Percentiles rank a stretch among this genome's conserved stretches.
Evolutionary conservation across 2,329 filamentous ascomycete genomes (phyloP).

Genomic region (Erysiphe pulchra): DNA sequence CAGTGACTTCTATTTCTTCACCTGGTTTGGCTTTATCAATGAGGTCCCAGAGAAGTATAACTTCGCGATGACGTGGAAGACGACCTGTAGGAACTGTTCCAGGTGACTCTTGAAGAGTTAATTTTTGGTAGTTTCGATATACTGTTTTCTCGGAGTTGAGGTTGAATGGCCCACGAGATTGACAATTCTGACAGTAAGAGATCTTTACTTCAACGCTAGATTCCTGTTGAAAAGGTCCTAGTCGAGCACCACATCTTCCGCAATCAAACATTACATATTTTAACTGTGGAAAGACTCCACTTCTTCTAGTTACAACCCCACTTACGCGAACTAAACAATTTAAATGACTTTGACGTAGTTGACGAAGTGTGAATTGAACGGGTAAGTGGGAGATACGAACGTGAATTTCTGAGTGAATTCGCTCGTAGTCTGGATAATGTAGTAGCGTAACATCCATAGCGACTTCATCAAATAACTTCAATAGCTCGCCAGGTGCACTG

Average conservation of each 20-base stretch:
- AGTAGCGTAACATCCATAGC: constrained; percentile 90
- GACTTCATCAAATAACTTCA: constrained; percentile 89
- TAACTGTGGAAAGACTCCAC: constrained; percentile 86
- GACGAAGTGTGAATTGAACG: constrained; percentile 80
- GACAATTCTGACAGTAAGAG: constrained; percentile 87
- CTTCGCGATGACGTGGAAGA: constrained; percentile 75
- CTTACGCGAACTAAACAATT: constrained; percentile 89
- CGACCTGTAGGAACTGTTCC: constrained; percentile 91
- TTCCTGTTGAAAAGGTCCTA: constrained; percentile 94
- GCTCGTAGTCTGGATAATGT: constrained; percentile 92
- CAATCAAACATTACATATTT: constrained; percentile 99
- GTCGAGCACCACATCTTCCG: constrained; percentile 68
- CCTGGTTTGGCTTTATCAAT: constrained; percentile 94
- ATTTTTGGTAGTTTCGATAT: constrained; percentile 95
- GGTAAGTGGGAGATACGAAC: constrained; percentile 90
- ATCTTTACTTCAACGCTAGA: constrained; percentile 92
- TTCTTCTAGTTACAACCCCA: constrained; percentile 82
- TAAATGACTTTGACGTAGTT: constrained; percentile 81
- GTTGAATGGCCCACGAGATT: constrained; percentile 81
- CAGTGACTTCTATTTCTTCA: constrained; percentile 91
- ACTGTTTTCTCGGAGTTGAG: constrained; percentile 94
- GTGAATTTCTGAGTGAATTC: constrained; percentile 92
- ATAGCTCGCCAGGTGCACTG: constrained; percentile 81
- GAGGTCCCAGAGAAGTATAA: constrained; percentile 86
- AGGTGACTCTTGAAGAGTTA: constrained; percentile 89